These are phyloP conservation scores for Penicillium macrosclerotiorum DNA, from an alignment of 495 filamentous ascomycete genomes.

Conservation along the genomic window DNA sequence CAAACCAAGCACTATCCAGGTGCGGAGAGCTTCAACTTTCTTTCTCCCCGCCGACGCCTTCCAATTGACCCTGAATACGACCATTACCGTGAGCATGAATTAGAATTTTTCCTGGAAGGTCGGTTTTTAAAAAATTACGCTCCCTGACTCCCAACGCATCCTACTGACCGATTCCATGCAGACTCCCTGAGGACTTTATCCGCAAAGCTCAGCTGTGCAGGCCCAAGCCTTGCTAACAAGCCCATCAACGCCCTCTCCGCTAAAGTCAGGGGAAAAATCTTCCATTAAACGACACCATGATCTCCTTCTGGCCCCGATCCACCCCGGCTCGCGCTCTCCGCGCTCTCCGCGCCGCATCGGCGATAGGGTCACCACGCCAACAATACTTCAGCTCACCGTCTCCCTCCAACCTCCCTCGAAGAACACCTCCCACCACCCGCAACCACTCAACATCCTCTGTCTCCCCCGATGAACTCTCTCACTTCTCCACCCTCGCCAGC, in stretches of 20 bases:
- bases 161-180: no score
- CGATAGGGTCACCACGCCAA: constrained; percentile 9
- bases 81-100: no score
- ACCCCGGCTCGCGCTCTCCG: constrained; percentile 12
- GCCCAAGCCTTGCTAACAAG: not conserved
- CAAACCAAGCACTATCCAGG: no score
- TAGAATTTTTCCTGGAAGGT: no score
- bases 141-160: no score
- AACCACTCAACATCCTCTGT: constrained; percentile 64
- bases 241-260: not conserved
- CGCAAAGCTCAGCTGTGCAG: constrained; percentile 5
- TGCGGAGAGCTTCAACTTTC: constrained; percentile 22
- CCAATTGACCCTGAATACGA: no score
- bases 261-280: not conserved
- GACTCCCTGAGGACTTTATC: not conserved
- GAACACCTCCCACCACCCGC: constrained; percentile 9
- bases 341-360: constrained; percentile 7
- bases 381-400: constrained; percentile 1
- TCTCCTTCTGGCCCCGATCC: constrained; percentile 6
- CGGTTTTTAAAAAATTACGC: no score
- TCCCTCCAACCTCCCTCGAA: not conserved
- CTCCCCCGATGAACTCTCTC: constrained; percentile 81
- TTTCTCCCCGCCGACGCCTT: not conserved
- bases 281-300: constrained; percentile 12
- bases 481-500: constrained; percentile 90